Percentiles rank a stretch among this genome's conserved stretches.
Conservation (phyloP, 495 filamentous ascomycete genomes). For the Penicillium lagena region DNA sequence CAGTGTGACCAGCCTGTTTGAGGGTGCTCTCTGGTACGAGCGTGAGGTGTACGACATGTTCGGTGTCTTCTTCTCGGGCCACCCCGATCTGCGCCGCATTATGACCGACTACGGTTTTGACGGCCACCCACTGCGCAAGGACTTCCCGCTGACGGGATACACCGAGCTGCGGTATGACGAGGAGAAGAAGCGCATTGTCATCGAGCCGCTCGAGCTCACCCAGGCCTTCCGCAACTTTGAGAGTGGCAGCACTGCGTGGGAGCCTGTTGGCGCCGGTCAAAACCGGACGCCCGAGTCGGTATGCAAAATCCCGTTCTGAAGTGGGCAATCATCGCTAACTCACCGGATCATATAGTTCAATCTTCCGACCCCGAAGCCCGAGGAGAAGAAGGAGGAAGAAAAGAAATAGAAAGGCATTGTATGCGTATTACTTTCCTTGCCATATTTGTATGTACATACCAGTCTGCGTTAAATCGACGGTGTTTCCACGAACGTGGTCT, state of each 20-base stretch:
- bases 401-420: slow-evolving; percentile 71
- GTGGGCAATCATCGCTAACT: slow-evolving; percentile 4
- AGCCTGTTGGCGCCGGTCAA: slow-evolving; percentile 79
- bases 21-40: slow-evolving; percentile 99
- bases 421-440: slow-evolving; percentile 31
- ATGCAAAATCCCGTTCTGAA: slow-evolving; percentile 4
- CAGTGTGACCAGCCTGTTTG: slow-evolving; percentile 75
- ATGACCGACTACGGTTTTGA: slow-evolving; percentile 99
- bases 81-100: slow-evolving; percentile 95
- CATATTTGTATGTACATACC: slow-evolving; percentile 43
- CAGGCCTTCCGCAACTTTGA: slow-evolving; percentile 99
- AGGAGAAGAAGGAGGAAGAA: slow-evolving; percentile 81
- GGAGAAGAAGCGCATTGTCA: slow-evolving; percentile 99
- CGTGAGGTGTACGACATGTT: slow-evolving; percentile 97
- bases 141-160: slow-evolving; percentile 97
- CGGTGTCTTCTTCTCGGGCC: slow-evolving; percentile 91
- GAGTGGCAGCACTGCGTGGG: slow-evolving; percentile 67
- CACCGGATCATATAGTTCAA: slow-evolving; percentile 55
- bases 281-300: slow-evolving; percentile 76
- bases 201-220: slow-evolving; percentile 93
- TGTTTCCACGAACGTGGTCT: slow-evolving; percentile 7
- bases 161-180: slow-evolving; percentile 98
- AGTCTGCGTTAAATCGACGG: slow-evolving; percentile 30
- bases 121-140: slow-evolving; percentile 93
- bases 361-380: slow-evolving; percentile 89